Conservation (phyloP, 202 grass and related monocot genomes). For the Hordeum pubiflorum region DNA sequence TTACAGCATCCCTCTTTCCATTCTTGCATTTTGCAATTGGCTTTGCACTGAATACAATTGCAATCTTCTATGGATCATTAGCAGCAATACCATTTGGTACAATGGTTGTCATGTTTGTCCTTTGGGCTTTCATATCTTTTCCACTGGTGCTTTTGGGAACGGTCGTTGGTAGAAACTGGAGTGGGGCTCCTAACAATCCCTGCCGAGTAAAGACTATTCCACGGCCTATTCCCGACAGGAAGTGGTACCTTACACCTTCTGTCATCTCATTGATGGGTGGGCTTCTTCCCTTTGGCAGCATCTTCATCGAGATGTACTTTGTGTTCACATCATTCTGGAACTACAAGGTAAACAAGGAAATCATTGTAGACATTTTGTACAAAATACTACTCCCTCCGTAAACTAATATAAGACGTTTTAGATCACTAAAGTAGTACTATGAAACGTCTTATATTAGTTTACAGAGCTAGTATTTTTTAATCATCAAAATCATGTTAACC, state of each 20-base stretch:
- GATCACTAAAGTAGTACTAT: too few relatives aligned
- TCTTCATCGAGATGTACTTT: slow-evolving; percentile 96
- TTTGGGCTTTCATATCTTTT: slow-evolving; percentile 92
- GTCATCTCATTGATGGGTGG: slow-evolving; percentile 81
- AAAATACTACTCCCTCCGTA: neutral
- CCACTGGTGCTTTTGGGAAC: slow-evolving; percentile 81
- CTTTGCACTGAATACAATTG: slow-evolving; percentile 75
- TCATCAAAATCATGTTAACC: neutral
- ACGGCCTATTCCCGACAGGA: slow-evolving; percentile 71
- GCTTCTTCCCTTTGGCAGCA: slow-evolving; percentile 81
- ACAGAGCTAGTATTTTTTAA: neutral
- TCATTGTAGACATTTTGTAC: neutral
- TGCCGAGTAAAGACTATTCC: slow-evolving; percentile 91
- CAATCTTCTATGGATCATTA: slow-evolving; percentile 81
- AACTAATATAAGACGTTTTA: too few relatives aligned
- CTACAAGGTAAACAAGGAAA: slow-evolving; percentile 63
- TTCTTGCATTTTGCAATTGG: slow-evolving; percentile 80
- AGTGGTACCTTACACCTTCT: slow-evolving; percentile 83
- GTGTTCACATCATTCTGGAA: slow-evolving; percentile 96
- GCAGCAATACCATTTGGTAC: slow-evolving; percentile 87
- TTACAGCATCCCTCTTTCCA: slow-evolving; percentile 77
- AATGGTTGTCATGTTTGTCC: slow-evolving; percentile 75
- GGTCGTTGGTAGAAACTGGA: slow-evolving; percentile 78
- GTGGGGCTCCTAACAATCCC: slow-evolving; percentile 77
- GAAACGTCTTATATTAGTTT: too few relatives aligned